Percentiles rank a stretch among this genome's conserved stretches.
Conservation (phyloP, 192 early-diverging fungal genomes). For the Backusella parvicylindrica region DNA sequence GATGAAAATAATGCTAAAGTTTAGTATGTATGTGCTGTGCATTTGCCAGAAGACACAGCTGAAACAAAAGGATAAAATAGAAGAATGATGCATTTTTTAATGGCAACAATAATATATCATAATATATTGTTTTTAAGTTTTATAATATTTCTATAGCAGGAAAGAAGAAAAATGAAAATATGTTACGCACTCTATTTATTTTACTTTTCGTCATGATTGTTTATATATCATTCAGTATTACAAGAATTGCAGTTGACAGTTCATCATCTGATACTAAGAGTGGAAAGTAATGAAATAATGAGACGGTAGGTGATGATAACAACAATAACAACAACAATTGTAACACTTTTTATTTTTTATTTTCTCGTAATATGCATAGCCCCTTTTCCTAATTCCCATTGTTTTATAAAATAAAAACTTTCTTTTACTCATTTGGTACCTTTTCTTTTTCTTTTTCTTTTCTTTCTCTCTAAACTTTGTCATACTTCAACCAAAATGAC, state of each 20-base stretch:
- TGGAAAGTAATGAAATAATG: not conserved
- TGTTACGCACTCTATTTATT: not conserved
- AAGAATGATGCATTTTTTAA: slow-evolving; percentile 11
- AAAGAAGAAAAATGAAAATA: not conserved
- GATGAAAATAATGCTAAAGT: not conserved
- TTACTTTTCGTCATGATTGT: slow-evolving; percentile 4
- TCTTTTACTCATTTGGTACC: not conserved
- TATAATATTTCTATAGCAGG: not conserved
- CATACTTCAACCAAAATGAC: not conserved
- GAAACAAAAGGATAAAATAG: slow-evolving; percentile 9
- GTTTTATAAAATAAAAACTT: not conserved
- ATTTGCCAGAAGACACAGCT: slow-evolving; percentile 7
- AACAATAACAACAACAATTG: not conserved
- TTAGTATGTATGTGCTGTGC: slow-evolving; percentile 14
- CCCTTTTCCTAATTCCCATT: slow-evolving; percentile 5
- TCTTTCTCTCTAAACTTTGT: not conserved
- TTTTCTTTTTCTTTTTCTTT: slow-evolving; percentile 12
- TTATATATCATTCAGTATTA: not conserved
- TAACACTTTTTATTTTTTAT: slow-evolving; percentile 3
- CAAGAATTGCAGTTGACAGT: not conserved
- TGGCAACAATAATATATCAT: not conserved
- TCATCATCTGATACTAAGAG: not conserved
- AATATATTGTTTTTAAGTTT: not conserved
- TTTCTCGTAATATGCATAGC: slow-evolving; percentile 4
- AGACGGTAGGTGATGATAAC: slow-evolving; percentile 2